A percentile compares a stretch with the other conserved stretches of the same genome.
These are phyloP conservation scores for Bisporella sp. DNA, from an alignment of 2,329 filamentous ascomycete genomes.

Conservation along the genomic window DNA sequence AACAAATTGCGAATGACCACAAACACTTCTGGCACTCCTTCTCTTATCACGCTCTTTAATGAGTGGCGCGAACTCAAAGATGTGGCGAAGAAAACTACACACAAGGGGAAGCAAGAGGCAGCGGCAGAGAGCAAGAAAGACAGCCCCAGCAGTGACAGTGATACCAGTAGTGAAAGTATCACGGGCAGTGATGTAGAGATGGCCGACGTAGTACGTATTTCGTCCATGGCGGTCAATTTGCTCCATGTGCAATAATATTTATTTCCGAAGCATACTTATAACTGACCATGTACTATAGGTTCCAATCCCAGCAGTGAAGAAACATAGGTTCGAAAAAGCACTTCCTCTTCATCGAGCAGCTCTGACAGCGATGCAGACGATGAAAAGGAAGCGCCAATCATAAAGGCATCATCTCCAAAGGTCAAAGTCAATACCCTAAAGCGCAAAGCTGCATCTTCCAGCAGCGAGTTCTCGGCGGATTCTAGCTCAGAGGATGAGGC, in stretches of 20 bases:
- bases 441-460: constrained; percentile 43
- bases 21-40: constrained; percentile 36
- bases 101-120: constrained; percentile 10
- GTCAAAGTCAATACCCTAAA: constrained; percentile 40
- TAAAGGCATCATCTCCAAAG: constrained; percentile 21
- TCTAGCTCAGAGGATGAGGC: constrained; percentile 41
- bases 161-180: constrained; percentile 21
- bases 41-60: constrained; percentile 29
- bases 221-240: background rate
- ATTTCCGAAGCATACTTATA: too few relatives aligned
- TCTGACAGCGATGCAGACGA: constrained; percentile 45
- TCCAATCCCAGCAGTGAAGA: constrained; percentile 27
- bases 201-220: constrained; percentile 13
- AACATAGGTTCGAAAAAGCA: constrained; percentile 23
- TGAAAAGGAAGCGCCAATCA: constrained; percentile 33
- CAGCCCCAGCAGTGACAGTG: constrained; percentile 25
- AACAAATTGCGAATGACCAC: constrained; percentile 28
- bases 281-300: background rate
- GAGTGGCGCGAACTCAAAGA: constrained; percentile 31
- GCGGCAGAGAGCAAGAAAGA: constrained; percentile 23
- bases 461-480: constrained; percentile 31
- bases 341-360: constrained; percentile 32
- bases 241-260: too few relatives aligned
- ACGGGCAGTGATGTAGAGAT: constrained; percentile 30
- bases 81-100: background rate